Conservation (phyloP, 2,329 filamentous ascomycete species). For the Ceratocystiopsis brevicomis region DNA sequence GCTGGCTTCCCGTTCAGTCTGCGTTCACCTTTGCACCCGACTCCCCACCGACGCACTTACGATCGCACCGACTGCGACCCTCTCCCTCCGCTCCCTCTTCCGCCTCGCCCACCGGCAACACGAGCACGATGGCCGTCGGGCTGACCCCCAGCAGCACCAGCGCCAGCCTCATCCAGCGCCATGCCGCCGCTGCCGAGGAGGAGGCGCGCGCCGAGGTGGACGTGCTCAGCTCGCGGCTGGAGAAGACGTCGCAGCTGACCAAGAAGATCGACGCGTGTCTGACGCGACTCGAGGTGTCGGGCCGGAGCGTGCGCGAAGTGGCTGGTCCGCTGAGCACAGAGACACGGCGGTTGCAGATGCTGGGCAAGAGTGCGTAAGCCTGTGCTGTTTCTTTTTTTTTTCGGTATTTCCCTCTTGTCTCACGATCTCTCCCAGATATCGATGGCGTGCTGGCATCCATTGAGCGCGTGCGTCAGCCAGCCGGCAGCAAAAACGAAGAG, state of each 20-base stretch:
- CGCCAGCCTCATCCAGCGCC: conserved; percentile 14
- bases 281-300: conserved; percentile 65
- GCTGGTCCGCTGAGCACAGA: conserved; percentile 86
- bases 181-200: conserved; percentile 36
- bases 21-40: too few relatives aligned
- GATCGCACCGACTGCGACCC: not conserved
- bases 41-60: not conserved
- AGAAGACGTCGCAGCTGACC: conserved; percentile 82
- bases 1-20: too few relatives aligned
- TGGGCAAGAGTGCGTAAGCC: conserved; percentile 49
- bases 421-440: conserved; percentile 38
- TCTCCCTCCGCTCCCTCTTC: not conserved
- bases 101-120: not conserved
- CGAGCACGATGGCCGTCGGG: conserved; percentile 30
- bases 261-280: conserved; percentile 90
- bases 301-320: conserved; percentile 78
- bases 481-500: conserved; percentile 79
- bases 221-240: conserved; percentile 53
- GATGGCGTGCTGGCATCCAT: conserved; percentile 74
- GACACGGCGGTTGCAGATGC: conserved; percentile 72
- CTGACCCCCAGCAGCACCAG: conserved; percentile 15
- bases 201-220: conserved; percentile 52
- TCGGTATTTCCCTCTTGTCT: too few relatives aligned
- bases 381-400: too few relatives aligned
- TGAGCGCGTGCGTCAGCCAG: conserved; percentile 71